Conservation (phyloP, 495 filamentous ascomycete genomes). For the Podospora pseudoanserina region DNA sequence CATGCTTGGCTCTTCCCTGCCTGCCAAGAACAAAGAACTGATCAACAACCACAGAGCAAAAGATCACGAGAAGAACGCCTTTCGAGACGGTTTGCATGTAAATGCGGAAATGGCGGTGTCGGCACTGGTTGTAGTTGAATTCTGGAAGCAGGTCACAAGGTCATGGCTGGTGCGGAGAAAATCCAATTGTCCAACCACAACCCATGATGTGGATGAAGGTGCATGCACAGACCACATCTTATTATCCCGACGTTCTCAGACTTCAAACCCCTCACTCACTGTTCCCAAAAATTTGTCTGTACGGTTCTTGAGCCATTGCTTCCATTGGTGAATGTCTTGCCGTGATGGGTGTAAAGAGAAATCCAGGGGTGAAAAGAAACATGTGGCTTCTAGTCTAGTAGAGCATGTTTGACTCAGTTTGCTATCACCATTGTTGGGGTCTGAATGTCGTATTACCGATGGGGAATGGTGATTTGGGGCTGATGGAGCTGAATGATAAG, state of each 20-base stretch:
- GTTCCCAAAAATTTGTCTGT: no score
- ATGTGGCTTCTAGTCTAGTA: neutral
- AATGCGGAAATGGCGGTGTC: constrained; percentile 1
- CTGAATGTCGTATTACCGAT: no score
- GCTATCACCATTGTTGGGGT: no score
- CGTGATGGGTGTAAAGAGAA: neutral
- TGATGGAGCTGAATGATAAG: neutral
- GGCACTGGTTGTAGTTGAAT: neutral
- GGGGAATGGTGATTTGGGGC: neutral
- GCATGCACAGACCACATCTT: neutral
- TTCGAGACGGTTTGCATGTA: neutral
- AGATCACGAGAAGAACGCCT: neutral
- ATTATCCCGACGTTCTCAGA: no score
- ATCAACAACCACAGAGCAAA: neutral
- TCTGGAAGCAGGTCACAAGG: neutral
- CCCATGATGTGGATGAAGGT: neutral
- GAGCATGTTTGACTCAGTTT: neutral
- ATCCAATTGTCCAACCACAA: constrained; percentile 6
- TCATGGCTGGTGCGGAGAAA: constrained; percentile 1
- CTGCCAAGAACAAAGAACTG: neutral
- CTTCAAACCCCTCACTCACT: neutral
- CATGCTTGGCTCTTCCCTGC: neutral
- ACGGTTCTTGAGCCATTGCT: no score
- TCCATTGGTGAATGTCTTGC: neutral
- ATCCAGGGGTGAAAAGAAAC: neutral